Base-by-base conservation (phyloP, 371 early-diverging fungal genomes). In the Encephalitozoon romaleae region DNA sequence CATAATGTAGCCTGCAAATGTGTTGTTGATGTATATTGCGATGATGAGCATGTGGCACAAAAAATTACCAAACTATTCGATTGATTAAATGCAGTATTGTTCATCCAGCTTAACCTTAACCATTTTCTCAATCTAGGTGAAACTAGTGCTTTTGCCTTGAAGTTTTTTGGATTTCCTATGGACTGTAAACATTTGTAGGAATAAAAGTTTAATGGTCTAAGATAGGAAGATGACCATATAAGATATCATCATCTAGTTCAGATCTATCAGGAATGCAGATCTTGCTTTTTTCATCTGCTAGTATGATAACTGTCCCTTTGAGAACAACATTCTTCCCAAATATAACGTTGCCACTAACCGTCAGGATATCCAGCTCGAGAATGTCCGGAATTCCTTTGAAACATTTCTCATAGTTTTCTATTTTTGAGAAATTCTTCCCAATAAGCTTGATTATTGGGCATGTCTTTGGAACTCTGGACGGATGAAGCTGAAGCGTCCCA, bases 211-310 rank as follows among this genome's bases (percentile, higher is more conserved):
- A 86, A 71, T 82, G 82, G 26, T 85, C 84, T 75, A 77, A 80
- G 65, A 88, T 94, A 76, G 94, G 91, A 63, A 96, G 86, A 86
- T 94, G 93, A 63, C 97, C 97, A 78, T 91, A 91, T 23, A 98
- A 91, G 25, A 98, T 94, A 87, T 94, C 95, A 87, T 96, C 94
- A 79, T 96, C 94, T 67, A 96, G 86, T 47, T 95, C 88, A n/a
- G 94, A 87, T 28, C 96, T 94, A 30, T 94, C 91, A n/a, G 99
- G 96, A 77, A 97, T 94, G 84, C 94, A 92, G 72, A 96, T 96
- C 53, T 92, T 88, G 41, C 88, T 88, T 34, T 94, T 95, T 66
- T 93, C 91, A 84, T 94, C 95, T 41, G 97, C 96, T 11, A 96
- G 93, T 81, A 97, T 94, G 80, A 98, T 97, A 42, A 98, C 97